These are phyloP conservation scores for Metarhizium rileyi DNA, from an alignment of 2,329 filamentous ascomycete species.

Conservation along the genomic window DNA sequence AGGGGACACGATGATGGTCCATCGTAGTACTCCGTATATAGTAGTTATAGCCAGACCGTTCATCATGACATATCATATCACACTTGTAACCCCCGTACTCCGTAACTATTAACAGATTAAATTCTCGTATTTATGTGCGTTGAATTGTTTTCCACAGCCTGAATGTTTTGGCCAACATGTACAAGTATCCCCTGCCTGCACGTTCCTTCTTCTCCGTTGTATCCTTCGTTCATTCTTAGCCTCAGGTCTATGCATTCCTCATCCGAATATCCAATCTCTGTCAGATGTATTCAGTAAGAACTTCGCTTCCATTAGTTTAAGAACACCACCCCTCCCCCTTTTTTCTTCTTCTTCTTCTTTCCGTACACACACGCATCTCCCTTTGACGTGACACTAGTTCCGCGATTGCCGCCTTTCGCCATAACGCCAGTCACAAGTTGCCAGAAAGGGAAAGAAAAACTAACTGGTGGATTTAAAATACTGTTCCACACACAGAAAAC, in stretches of 20 bases:
- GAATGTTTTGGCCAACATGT: neutral
- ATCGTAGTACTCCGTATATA: no score
- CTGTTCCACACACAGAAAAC: neutral
- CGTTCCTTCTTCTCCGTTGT: neutral
- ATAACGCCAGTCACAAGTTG: conserved; percentile 4
- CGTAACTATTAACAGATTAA: no score
- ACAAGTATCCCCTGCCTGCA: neutral
- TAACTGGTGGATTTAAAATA: neutral
- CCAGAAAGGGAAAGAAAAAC: neutral
- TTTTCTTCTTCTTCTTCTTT: no score
- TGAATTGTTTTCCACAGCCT: neutral
- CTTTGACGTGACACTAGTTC: neutral
- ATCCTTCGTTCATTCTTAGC: neutral
- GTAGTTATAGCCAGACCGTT: no score
- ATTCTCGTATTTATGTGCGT: neutral
- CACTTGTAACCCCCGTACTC: no score
- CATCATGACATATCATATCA: neutral
- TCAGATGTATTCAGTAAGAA: neutral
- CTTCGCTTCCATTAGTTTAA: neutral
- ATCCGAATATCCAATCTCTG: neutral
- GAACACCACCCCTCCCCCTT: no score
- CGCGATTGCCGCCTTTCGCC: neutral
- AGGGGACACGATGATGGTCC: no score
- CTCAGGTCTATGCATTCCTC: neutral
- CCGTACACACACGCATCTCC: neutral